Evolutionary conservation across 768 basidiomycete species (phyloP).

Genomic region (Holtermanniella nyarrowii): DNA sequence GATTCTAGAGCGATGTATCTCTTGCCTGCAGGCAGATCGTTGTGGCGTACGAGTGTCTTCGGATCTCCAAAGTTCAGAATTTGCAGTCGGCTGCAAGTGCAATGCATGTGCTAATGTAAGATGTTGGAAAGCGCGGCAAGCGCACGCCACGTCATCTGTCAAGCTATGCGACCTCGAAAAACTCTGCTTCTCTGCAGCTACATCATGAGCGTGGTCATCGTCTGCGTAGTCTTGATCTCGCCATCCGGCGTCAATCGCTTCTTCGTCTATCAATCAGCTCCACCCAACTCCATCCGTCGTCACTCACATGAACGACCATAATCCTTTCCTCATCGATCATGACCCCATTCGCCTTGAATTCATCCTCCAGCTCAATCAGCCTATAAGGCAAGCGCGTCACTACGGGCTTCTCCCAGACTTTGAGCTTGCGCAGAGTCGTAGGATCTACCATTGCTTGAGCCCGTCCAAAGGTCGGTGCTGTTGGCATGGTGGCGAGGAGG

Average conservation of each 20-base stretch:
- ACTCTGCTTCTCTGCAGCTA: too few species aligned
- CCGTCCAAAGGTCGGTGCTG: too few species aligned
- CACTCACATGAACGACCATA: slow-evolving; percentile 28
- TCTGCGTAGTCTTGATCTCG: background rate
- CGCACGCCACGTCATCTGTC: too few species aligned
- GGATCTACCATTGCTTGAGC: slow-evolving; percentile 5
- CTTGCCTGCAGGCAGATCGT: too few species aligned
- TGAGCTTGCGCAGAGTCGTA: slow-evolving; percentile 10
- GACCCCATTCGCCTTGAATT: slow-evolving; percentile 25
- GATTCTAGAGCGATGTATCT: too few species aligned
- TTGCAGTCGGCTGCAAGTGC: too few species aligned
- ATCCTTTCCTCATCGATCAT: slow-evolving; percentile 37
- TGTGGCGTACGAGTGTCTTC: too few species aligned
- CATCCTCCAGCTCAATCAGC: slow-evolving; percentile 16
- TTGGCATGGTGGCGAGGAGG: background rate
- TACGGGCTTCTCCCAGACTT: slow-evolving; percentile 21
- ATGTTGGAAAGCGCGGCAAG: too few species aligned
- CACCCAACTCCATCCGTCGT: background rate
- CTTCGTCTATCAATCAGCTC: background rate
- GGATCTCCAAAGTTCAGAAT: too few species aligned
- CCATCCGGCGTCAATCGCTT: background rate
- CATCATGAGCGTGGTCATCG: background rate
- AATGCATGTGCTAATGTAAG: too few species aligned
- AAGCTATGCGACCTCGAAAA: too few species aligned
- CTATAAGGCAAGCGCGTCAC: slow-evolving; percentile 14